A percentile compares a stretch with the other conserved stretches of the same genome.
Conservation (phyloP, 2,329 filamentous ascomycete species). For the Tolypocladium ophioglossoides region DNA sequence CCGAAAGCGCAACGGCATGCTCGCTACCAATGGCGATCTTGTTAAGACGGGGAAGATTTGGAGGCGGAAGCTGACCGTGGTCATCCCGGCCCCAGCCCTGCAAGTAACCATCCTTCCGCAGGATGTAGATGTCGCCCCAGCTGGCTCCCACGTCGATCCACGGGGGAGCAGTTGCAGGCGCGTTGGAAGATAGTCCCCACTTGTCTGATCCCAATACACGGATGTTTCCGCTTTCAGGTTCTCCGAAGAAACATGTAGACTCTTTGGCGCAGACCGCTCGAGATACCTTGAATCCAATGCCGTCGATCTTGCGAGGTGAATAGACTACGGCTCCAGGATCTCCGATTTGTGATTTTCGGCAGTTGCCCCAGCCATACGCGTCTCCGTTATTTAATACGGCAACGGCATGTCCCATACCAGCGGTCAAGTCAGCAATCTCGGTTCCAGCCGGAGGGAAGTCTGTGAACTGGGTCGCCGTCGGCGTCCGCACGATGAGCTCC, state of each 20-base stretch:
- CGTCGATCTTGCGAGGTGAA: constrained; percentile 49
- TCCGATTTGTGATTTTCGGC: constrained; percentile 77
- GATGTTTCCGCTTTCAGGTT: constrained; percentile 45
- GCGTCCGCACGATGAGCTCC: constrained; percentile 35
- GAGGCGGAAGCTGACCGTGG: constrained; percentile 67
- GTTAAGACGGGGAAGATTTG: constrained; percentile 44
- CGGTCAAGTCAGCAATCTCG: constrained; percentile 53
- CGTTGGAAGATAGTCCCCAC: constrained; percentile 50
- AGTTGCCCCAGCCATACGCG: constrained; percentile 81
- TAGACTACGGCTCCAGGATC: constrained; percentile 40
- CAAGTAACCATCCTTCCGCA: constrained; percentile 50
- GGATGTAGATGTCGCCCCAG: constrained; percentile 73
- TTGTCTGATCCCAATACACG: constrained; percentile 65
- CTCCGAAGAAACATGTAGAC: constrained; percentile 64
- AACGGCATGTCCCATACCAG: constrained; percentile 70
- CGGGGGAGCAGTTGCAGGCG: constrained; percentile 38
- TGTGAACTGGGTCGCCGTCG: constrained; percentile 37
- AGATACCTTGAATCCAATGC: constrained; percentile 48
- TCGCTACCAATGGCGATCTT: constrained; percentile 80
- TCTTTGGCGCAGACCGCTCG: constrained; percentile 72
- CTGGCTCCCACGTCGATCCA: constrained; percentile 66
- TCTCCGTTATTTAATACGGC: constrained; percentile 64
- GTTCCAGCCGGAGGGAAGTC: constrained; percentile 53
- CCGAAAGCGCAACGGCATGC: constrained; percentile 67
- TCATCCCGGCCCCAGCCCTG: constrained; percentile 76